Base-by-base conservation (phyloP, 2,329 filamentous ascomycete genomes). In the Pyricularia sp. region DNA sequence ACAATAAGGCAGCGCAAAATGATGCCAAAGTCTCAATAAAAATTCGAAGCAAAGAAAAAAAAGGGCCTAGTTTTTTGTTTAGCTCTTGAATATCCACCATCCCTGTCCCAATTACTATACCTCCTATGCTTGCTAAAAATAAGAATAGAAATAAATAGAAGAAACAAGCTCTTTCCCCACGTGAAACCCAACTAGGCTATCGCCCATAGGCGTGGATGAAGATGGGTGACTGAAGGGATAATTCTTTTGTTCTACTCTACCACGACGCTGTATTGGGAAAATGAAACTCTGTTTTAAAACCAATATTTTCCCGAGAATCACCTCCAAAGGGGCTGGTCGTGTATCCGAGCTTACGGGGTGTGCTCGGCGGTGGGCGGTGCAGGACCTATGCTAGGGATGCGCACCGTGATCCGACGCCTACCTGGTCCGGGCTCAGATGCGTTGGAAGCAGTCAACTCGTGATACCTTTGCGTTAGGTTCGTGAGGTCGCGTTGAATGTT, bases 241-340 rank as follows among this genome's bases (percentile, higher is more conserved):
- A 10, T 50, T 50, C 11, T 50, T 50, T 50, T 50, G 42, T 2
- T n/a, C 42, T 50, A 50, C 42, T 20, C 42, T 50, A n/a, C 42
- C 42, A n/a, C 42, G n/a, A 50, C 42, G 4, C 17, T 50, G 20
- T 50, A 14, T 50, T 50, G 42, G 20, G 5, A 50, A n/a, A n/a
- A n/a, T 50, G 17, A n/a, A 50, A 7, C 42, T n/a, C 42, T 50
- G 31, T 11, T 6, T 1, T 1, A 9, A 42, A 50, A n/a, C 42
- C 42, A 50, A 50, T n/a, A 17, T 50, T 36, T 3, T n/a, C n/a
- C n/a, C n/a, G 42, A 50, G 42, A 9, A 50, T 50, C 42, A n/a
- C 42, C 42, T 50, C 42, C 42, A n/a, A 50, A 50, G 42, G 14
- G 14, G 9, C 20, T 20, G 42, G 80, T 4, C 58, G n/a, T 26